Evolutionary conservation across 2,329 filamentous ascomycete genomes (phyloP), one percentile per base, ranked within the genome.

Genomic region (Shiraia sp.): DNA sequence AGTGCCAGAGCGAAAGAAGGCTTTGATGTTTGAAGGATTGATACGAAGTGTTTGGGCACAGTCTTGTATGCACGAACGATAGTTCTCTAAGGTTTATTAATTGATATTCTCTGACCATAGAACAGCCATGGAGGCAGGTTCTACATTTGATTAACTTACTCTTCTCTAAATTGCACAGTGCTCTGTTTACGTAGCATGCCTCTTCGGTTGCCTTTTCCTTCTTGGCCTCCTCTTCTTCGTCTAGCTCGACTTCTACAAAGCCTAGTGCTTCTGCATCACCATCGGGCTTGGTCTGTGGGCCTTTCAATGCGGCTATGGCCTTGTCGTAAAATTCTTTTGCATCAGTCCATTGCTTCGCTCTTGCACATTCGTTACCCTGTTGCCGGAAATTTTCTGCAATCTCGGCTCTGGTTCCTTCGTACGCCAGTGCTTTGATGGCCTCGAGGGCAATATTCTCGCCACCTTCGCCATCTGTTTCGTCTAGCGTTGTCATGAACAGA

Each of bases 401-500:
- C 68, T 97, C 92, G 8, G 85, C 79, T 34, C 88, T 83, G 7
- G 90, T 91, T 14, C 93, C 95, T 73, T 99, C 93, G 66, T 96
- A 96, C 22, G 90, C 89, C 27, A 99, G 76, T 0, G 93, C 92
- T 65, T 88, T 87, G 46, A 99, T 78, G 1, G 93, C 95, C 58
- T 95, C 90, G 1, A 96, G 77, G 55, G 88, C 84, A 48, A 86
- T 77, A 63, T 96, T 96, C 51, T 95, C 87, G 57, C 88, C 78
- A 42, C 78, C 76, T 47, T 78, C 76, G 42, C 77, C 79, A 38
- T 77, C 78, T 10, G 78, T 79, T 45, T 81, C 79, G 44, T 81
- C 88, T 24, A 96, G 78, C 55, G 88, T 85, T 22, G 90, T 97
- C 93, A 99, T 99, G 77, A 99, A 99, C 26, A 99, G 79, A 6